Percentiles rank a stretch among this genome's conserved stretches.
phyloP scores from a whole-genome alignment of 331 rosid species.

The Rhamnella rubrinervis region DNA sequence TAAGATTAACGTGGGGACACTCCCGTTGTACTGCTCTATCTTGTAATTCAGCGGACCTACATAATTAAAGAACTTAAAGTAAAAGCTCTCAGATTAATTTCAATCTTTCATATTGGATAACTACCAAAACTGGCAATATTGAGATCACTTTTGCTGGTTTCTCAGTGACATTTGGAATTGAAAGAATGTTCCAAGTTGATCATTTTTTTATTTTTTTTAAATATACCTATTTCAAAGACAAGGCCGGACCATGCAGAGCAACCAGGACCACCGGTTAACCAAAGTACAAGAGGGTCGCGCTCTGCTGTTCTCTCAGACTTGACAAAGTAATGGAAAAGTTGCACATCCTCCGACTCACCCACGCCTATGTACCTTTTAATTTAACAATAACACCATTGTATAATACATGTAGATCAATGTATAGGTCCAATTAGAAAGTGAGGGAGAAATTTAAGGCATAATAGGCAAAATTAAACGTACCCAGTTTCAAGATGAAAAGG shows the following conservation, averaged over 20 bases:
- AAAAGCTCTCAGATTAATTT: no score
- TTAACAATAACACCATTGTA: neutral
- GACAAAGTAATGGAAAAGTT: constrained; percentile 55
- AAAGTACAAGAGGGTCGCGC: constrained; percentile 57
- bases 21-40: constrained; percentile 43
- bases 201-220: no score
- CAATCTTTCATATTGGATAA: no score
- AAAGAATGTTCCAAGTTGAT: no score
- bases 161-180: neutral
- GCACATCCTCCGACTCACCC: constrained; percentile 48
- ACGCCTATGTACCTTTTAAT: constrained; percentile 57
- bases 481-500: constrained; percentile 67
- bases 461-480: constrained; percentile 14
- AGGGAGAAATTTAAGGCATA: no score
- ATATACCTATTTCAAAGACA: constrained; percentile 49
- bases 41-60: constrained; percentile 51
- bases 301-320: constrained; percentile 50
- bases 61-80: no score
- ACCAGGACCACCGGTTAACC: constrained; percentile 69
- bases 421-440: neutral
- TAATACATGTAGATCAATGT: neutral
- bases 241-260: constrained; percentile 52
- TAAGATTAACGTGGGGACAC: constrained; percentile 40
- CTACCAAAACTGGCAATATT: no score
- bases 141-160: neutral